A percentile compares a stretch with the other conserved stretches of the same genome.
These are phyloP conservation scores for Calonectria crousiana DNA, from an alignment of 2,329 filamentous ascomycete genomes.

Conservation along the genomic window DNA sequence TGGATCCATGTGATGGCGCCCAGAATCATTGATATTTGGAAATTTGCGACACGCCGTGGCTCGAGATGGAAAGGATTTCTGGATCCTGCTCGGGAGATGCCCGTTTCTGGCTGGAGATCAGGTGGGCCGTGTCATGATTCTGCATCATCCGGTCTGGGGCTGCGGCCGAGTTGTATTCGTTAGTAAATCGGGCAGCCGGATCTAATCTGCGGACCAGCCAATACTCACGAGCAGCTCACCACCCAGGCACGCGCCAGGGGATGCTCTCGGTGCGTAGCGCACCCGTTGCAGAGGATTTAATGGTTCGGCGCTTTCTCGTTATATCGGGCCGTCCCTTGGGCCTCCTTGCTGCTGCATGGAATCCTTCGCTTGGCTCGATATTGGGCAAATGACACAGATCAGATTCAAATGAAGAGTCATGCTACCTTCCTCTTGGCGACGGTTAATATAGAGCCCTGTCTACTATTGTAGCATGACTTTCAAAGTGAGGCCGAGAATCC, in stretches of 20 bases:
- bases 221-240: conserved; percentile 1
- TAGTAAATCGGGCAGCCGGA: neutral
- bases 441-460: neutral
- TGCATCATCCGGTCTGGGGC: neutral
- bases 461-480: neutral
- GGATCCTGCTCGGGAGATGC: neutral
- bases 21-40: neutral
- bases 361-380: conserved; percentile 5
- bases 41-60: conserved; percentile 3
- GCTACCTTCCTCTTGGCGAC: neutral
- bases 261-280: neutral
- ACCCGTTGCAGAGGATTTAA: neutral
- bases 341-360: conserved; percentile 13
- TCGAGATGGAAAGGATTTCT: neutral
- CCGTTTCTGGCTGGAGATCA: conserved; percentile 5
- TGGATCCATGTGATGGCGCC: conserved; percentile 10
- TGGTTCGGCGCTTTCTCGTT: neutral
- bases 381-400: neutral
- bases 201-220: conserved; percentile 7
- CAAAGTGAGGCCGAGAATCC: neutral
- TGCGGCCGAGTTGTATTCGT: neutral
- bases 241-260: neutral
- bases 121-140: conserved; percentile 10
- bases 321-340: conserved; percentile 8
- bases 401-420: neutral